Evolutionary conservation across 305 asterid species (phyloP).

Genomic region (Striga hermonthica): DNA sequence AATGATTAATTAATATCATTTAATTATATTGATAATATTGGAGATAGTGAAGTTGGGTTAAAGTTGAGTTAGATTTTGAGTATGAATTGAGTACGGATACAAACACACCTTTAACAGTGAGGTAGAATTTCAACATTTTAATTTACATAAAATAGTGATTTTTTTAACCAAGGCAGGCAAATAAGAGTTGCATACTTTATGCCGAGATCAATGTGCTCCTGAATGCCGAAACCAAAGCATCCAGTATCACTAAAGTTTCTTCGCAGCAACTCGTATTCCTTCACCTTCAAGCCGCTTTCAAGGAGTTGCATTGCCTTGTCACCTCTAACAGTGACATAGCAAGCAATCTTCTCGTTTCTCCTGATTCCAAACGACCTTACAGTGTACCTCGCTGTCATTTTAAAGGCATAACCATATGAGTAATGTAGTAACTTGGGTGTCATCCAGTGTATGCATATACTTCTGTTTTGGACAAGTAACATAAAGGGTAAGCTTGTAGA

Average conservation of each 20-base stretch:
- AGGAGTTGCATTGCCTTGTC: slow-evolving; percentile 87
- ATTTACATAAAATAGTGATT: background rate
- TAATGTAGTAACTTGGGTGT: too few relatives aligned
- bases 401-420: too few relatives aligned
- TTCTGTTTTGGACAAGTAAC: too few relatives aligned
- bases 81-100: background rate
- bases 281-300: slow-evolving; percentile 83
- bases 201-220: slow-evolving; percentile 86
- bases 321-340: slow-evolving; percentile 81
- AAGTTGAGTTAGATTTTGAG: too few relatives aligned
- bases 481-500: too few relatives aligned
- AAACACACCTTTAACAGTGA: background rate
- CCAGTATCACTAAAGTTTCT: slow-evolving; percentile 82
- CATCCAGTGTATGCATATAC: too few relatives aligned
- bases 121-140: background rate
- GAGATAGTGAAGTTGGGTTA: too few relatives aligned
- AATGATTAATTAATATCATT: too few relatives aligned
- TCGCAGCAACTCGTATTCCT: slow-evolving; percentile 68
- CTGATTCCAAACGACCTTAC: slow-evolving; percentile 76
- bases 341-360: slow-evolving; percentile 79
- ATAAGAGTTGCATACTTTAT: slow-evolving; percentile 51
- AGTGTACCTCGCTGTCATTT: slow-evolving; percentile 64
- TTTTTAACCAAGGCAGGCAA: background rate
- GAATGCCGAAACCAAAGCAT: slow-evolving; percentile 78
- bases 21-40: too few relatives aligned